Evolutionary conservation across 2,329 filamentous ascomycete species (phyloP).

Genomic region (Exophiala viscosa): DNA sequence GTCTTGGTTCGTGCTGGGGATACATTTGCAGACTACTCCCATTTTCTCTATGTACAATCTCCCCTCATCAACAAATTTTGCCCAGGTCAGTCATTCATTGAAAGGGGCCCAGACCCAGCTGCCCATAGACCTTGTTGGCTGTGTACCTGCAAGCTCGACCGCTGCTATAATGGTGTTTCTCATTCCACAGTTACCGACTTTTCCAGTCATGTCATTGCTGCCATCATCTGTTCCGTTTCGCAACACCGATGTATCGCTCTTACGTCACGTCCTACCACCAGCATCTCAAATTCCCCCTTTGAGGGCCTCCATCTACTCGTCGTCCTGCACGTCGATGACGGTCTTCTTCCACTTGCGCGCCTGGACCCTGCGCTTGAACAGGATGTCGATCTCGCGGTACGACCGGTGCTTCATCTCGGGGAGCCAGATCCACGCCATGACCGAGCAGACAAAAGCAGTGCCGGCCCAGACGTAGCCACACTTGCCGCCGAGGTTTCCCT

Average conservation of each 20-base stretch:
- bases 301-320: slow-evolving; percentile 51
- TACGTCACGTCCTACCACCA: background rate
- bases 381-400: slow-evolving; percentile 60
- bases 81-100: background rate
- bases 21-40: no score
- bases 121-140: background rate
- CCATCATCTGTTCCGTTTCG: background rate
- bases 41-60: no score
- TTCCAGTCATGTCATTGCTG: background rate
- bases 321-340: slow-evolving; percentile 55
- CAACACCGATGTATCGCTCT: background rate
- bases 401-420: slow-evolving; percentile 58
- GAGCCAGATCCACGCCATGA: slow-evolving; percentile 48
- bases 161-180: background rate
- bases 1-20: no score
- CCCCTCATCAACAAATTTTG: no score
- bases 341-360: slow-evolving; percentile 52
- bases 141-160: background rate
- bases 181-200: background rate
- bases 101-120: background rate
- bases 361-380: slow-evolving; percentile 53
- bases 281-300: background rate
- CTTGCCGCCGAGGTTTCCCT: slow-evolving; percentile 49
- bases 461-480: slow-evolving; percentile 60
- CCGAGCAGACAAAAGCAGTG: slow-evolving; percentile 55